A percentile compares a stretch with the other conserved stretches of the same genome.
These are phyloP conservation scores for Wickerhamiella allomyrinae DNA, from an alignment of 805 yeast genomes.

Conservation along the genomic window DNA sequence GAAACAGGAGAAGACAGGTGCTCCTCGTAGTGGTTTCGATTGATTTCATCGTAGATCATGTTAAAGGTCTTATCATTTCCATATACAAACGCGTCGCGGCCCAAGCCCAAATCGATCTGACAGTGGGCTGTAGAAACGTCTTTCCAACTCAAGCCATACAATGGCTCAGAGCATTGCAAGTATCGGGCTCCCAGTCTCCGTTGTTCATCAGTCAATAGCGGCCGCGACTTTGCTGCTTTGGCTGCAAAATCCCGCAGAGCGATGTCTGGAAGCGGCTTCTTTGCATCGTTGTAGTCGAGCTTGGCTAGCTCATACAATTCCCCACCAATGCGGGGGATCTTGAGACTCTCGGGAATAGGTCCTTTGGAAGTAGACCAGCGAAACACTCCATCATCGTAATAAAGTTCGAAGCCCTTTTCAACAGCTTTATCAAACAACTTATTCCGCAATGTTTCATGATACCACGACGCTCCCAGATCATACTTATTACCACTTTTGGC, in stretches of 20 bases:
- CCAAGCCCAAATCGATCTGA: slow-evolving; percentile 47
- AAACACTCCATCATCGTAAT: slow-evolving; percentile 35
- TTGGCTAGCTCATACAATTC: slow-evolving; percentile 51
- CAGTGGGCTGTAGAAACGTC: slow-evolving; percentile 52
- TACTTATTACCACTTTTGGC: slow-evolving; percentile 28
- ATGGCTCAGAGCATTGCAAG: slow-evolving; percentile 48
- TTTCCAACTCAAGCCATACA: slow-evolving; percentile 67
- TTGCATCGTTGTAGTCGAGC: slow-evolving; percentile 37
- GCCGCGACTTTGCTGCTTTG: slow-evolving; percentile 28
- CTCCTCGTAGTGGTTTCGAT: slow-evolving; percentile 22
- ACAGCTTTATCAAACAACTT: slow-evolving; percentile 41
- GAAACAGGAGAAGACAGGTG: slow-evolving; percentile 30
- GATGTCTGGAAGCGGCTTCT: slow-evolving; percentile 27
- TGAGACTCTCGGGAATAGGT: slow-evolving; percentile 27
- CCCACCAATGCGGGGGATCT: slow-evolving; percentile 21
- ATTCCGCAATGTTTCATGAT: slow-evolving; percentile 64
- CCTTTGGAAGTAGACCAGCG: slow-evolving; percentile 26
- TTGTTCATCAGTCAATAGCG: slow-evolving; percentile 25
- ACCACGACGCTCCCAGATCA: slow-evolving; percentile 83
- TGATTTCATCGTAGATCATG: slow-evolving; percentile 31
- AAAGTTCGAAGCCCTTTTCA: slow-evolving; percentile 20
- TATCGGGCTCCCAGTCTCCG: slow-evolving; percentile 37
- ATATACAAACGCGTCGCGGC: slow-evolving; percentile 51
- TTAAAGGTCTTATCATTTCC: slow-evolving; percentile 45
- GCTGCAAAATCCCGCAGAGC: slow-evolving; percentile 36